Percentiles rank a stretch among this genome's conserved stretches.
phyloP scores from a whole-genome alignment of 805 yeast genomes.

The Spathaspora hagerdaliae region DNA sequence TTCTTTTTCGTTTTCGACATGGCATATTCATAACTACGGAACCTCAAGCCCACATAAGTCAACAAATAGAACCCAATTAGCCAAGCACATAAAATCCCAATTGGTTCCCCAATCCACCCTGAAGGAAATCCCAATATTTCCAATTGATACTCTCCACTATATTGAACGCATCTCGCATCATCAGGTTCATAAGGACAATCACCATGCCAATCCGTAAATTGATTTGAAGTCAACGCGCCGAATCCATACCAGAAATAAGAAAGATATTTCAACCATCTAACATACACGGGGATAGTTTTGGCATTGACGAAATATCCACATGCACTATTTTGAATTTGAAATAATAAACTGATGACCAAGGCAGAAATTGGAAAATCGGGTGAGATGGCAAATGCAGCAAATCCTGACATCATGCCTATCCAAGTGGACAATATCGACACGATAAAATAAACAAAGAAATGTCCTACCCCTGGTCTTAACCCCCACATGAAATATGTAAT shows the following conservation, averaged over 20 bases:
- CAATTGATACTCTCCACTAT: slow-evolving; percentile 53
- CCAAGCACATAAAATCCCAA: slow-evolving; percentile 58
- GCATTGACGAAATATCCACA: slow-evolving; percentile 81
- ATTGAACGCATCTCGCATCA: slow-evolving; percentile 32
- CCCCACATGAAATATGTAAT: slow-evolving; percentile 80
- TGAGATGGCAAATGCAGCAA: slow-evolving; percentile 49
- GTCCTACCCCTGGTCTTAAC: slow-evolving; percentile 38
- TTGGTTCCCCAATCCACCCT: slow-evolving; percentile 65
- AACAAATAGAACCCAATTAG: slow-evolving; percentile 48
- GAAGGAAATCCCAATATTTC: slow-evolving; percentile 54
- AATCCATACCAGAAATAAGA: slow-evolving; percentile 77
- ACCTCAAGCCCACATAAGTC: slow-evolving; percentile 47
- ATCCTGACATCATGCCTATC: slow-evolving; percentile 53
- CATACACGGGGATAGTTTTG: slow-evolving; percentile 74
- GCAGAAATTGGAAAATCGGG: slow-evolving; percentile 62
- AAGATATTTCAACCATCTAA: slow-evolving; percentile 76
- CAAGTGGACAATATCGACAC: slow-evolving; percentile 52
- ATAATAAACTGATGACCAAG: slow-evolving; percentile 54
- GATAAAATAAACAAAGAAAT: slow-evolving; percentile 57
- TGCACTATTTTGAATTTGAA: slow-evolving; percentile 70
- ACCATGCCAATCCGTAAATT: slow-evolving; percentile 61
- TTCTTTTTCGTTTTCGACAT: slow-evolving; percentile 40
- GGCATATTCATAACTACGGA: slow-evolving; percentile 48
- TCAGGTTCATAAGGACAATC: slow-evolving; percentile 41
- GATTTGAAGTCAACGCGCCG: slow-evolving; percentile 63